A percentile compares a stretch with the other conserved stretches of the same genome.
These are phyloP conservation scores for Silene noctiflora DNA, from an alignment of 179 eudicot genomes.

Conservation along the genomic window DNA sequence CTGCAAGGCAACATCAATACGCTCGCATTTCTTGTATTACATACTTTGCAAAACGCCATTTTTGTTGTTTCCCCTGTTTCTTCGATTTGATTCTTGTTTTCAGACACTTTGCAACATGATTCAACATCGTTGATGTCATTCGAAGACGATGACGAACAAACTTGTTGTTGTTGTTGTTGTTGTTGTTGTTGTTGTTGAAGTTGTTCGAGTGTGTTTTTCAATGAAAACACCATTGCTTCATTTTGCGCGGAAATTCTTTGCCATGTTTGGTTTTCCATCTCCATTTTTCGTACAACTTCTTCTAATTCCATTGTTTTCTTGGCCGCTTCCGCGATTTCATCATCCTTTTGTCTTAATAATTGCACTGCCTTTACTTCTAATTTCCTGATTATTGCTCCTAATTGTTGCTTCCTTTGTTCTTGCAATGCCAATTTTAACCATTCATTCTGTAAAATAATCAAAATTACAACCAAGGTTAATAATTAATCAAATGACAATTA, in stretches of 20 bases:
- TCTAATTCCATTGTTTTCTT: slow-evolving; percentile 52
- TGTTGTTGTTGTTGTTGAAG: slow-evolving; percentile 33
- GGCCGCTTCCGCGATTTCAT: slow-evolving; percentile 46
- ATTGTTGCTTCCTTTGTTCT: slow-evolving; percentile 63
- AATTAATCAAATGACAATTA: background rate
- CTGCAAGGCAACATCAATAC: slow-evolving; percentile 74
- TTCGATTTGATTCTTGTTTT: background rate
- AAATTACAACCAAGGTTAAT: background rate
- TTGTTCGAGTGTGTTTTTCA: slow-evolving; percentile 47
- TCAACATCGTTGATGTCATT: slow-evolving; percentile 37
- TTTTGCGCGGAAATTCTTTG: slow-evolving; percentile 54
- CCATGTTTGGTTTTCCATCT: slow-evolving; percentile 62
- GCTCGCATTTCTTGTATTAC: slow-evolving; percentile 47
- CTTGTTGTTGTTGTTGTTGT: slow-evolving; percentile 29
- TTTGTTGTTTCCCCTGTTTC: background rate
- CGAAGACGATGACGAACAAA: slow-evolving; percentile 16
- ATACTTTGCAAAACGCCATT: slow-evolving; percentile 40
- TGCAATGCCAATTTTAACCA: slow-evolving; percentile 56
- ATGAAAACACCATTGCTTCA: slow-evolving; percentile 42
- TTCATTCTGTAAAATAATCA: slow-evolving; percentile 45
- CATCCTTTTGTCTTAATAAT: slow-evolving; percentile 53
- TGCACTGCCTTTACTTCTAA: slow-evolving; percentile 39
- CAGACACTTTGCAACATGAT: slow-evolving; percentile 47
- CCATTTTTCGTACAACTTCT: slow-evolving; percentile 44
- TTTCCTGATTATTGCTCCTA: slow-evolving; percentile 35